phyloP scores from a whole-genome alignment of 352 stramenopile species.

The Pythium aquatile region DNA sequence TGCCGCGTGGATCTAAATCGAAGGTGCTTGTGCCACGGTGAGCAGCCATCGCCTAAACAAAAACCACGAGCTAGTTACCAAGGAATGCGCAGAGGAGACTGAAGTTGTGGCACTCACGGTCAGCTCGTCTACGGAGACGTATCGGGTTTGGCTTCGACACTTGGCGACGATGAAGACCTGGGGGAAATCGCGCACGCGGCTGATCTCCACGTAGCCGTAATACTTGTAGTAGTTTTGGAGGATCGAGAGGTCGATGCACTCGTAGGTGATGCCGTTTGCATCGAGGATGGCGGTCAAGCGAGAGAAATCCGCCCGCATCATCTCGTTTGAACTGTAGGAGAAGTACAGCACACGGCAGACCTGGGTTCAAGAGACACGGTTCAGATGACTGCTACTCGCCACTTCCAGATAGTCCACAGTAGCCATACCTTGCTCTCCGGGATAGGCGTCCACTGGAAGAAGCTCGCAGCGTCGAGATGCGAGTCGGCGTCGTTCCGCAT shows the following conservation, averaged over 20 bases:
- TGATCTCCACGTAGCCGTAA: not conserved
- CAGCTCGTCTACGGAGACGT: not conserved
- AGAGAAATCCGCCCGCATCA: not conserved
- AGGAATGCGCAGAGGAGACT: no score
- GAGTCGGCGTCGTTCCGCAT: not conserved
- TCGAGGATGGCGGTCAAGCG: not conserved
- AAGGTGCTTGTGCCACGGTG: no score
- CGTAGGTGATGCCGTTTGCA: not conserved
- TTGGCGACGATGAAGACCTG: not conserved
- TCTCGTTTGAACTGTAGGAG: not conserved
- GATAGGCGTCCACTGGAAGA: not conserved
- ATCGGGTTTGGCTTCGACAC: not conserved
- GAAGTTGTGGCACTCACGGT: not conserved
- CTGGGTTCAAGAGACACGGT: not conserved
- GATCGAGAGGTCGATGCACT: not conserved
- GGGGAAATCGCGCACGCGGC: not conserved
- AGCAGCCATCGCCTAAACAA: no score
- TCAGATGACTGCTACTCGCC: not conserved
- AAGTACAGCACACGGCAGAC: not conserved
- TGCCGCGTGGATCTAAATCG: no score
- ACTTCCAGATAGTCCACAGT: no score
- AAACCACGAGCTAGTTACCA: no score
- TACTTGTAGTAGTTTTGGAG: not conserved
- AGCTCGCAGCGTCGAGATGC: not conserved
- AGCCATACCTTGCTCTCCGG: not conserved